A percentile compares a stretch with the other conserved stretches of the same genome.
Evolutionary conservation across 257 asterid species (phyloP).

Genomic region (Ehretia macrophylla): DNA sequence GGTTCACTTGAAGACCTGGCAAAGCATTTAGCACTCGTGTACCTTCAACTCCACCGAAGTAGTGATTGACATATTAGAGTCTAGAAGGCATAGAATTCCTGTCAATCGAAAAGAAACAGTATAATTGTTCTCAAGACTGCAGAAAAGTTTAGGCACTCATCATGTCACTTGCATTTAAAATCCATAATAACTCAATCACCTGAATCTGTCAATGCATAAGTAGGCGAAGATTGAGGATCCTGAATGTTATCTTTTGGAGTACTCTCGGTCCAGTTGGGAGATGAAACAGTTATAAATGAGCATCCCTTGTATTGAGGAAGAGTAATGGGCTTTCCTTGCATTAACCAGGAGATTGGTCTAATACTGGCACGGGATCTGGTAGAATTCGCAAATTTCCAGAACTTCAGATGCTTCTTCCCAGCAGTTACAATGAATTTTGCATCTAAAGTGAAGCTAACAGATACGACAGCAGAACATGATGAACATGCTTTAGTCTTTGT

Average conservation of each 20-base stretch:
- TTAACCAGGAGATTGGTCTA: conserved; percentile 36
- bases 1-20: neutral
- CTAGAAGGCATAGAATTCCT: conserved; percentile 60
- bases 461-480: conserved; percentile 42
- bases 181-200: conserved; percentile 29
- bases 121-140: conserved; percentile 1
- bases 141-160: neutral
- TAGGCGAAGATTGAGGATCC: conserved; percentile 34
- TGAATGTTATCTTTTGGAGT: conserved; percentile 19
- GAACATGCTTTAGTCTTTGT: conserved; percentile 48
- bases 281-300: conserved; percentile 50
- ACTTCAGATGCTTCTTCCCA: conserved; percentile 54
- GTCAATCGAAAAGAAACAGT: conserved; percentile 13
- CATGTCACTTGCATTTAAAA: conserved; percentile 1
- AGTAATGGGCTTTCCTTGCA: conserved; percentile 38
- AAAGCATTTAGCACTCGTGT: conserved; percentile 9
- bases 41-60: conserved; percentile 63
- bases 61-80: conserved; percentile 35
- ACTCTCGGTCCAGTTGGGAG: conserved; percentile 20
- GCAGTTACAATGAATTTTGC: conserved; percentile 46
- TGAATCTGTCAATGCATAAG: conserved; percentile 59
- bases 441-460: conserved; percentile 47
- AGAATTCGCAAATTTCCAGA: conserved; percentile 51
- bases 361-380: conserved; percentile 36
- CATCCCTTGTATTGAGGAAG: conserved; percentile 40